Conservation (phyloP, 176 grass and related monocot species). For the Ampelocalamus luodianensis region DNA sequence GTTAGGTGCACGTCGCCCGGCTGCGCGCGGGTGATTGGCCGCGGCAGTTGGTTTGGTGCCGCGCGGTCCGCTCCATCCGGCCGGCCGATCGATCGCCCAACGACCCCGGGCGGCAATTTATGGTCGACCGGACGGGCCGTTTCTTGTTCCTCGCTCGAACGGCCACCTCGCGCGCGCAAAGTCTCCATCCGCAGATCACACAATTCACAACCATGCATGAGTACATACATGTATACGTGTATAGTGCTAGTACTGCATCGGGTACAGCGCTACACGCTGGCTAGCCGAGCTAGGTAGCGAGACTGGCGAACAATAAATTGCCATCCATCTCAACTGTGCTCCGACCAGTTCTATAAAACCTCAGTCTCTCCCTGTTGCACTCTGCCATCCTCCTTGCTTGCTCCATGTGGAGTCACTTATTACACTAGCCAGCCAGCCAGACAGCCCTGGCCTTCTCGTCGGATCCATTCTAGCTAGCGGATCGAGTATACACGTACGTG, state of each 20-base stretch:
- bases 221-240: neutral
- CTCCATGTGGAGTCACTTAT: slow-evolving; percentile 63
- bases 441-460: neutral
- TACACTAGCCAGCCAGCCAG: slow-evolving; percentile 20
- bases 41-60: neutral
- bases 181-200: neutral
- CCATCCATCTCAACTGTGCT: slow-evolving; percentile 51
- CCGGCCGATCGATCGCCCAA: slow-evolving; percentile 40
- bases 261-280: slow-evolving; percentile 29
- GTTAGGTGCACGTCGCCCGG: slow-evolving; percentile 40
- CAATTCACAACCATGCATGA: neutral
- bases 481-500: neutral
- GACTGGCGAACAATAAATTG: slow-evolving; percentile 58
- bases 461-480: slow-evolving; percentile 30
- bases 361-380: slow-evolving; percentile 18
- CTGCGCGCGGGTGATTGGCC: slow-evolving; percentile 11
- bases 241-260: slow-evolving; percentile 17
- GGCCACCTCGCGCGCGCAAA: neutral
- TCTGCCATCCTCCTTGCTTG: slow-evolving; percentile 44
- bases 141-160: neutral
- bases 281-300: slow-evolving; percentile 11
- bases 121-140: slow-evolving; percentile 48
- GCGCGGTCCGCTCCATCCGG: neutral
- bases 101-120: slow-evolving; percentile 76
- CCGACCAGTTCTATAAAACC: slow-evolving; percentile 49